These are phyloP conservation scores for Thermoascus crustaceus DNA, from an alignment of 2,329 filamentous ascomycete genomes.

Conservation along the genomic window DNA sequence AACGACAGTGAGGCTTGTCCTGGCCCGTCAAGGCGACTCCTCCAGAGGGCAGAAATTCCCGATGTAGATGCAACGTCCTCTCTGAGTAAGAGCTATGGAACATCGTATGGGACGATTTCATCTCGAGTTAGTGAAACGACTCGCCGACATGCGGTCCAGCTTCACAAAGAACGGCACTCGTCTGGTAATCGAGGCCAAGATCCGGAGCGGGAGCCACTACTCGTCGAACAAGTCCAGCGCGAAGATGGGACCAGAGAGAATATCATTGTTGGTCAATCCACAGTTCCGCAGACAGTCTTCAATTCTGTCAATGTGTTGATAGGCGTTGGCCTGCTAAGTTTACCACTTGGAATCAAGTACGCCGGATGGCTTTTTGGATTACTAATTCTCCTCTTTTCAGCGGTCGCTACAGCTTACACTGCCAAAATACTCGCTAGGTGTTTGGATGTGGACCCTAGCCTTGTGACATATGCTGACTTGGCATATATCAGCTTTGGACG, in stretches of 20 bases:
- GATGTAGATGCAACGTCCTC: conserved; percentile 53
- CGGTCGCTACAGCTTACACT: conserved; percentile 73
- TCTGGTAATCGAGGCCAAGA: conserved; percentile 41
- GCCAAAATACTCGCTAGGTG: conserved; percentile 78
- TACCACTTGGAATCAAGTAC: conserved; percentile 81
- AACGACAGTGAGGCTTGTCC: conserved; percentile 10
- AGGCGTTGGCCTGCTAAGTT: conserved; percentile 77
- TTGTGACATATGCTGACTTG: conserved; percentile 91
- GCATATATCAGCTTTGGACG: conserved; percentile 85
- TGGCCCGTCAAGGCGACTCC: conserved; percentile 11
- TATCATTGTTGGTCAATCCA: conserved; percentile 86
- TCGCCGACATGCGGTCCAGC: conserved; percentile 47
- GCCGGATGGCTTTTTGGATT: conserved; percentile 83
- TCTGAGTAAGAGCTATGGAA: conserved; percentile 63
- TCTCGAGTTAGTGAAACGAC: conserved; percentile 50
- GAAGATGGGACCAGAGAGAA: conserved; percentile 74
- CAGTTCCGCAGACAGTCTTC: conserved; percentile 88
- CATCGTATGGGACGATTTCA: conserved; percentile 52
- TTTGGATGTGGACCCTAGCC: conserved; percentile 71
- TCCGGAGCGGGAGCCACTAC: conserved; percentile 61
- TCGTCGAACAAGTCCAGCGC: conserved; percentile 85
- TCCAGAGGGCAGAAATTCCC: conserved; percentile 4
- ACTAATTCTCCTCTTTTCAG: conserved; percentile 63
- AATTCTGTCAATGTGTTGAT: conserved; percentile 94
- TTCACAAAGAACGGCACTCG: conserved; percentile 45